Base-by-base conservation (phyloP, 2,329 filamentous ascomycete species). In the Fusarium sulawesiense region DNA sequence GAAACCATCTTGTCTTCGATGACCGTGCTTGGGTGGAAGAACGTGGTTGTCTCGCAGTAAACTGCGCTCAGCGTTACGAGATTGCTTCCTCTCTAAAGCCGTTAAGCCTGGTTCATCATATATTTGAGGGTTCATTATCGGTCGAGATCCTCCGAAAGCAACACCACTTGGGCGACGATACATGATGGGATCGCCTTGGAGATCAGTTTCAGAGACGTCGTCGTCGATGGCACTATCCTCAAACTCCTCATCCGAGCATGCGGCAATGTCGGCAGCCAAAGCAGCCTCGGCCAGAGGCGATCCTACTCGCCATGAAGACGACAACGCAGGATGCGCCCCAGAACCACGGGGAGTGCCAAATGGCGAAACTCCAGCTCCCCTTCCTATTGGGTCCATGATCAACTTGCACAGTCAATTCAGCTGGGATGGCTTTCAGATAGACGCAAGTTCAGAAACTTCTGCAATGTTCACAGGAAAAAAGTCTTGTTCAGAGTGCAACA, bases 121-220 rank as follows among this genome's bases (percentile, higher is more conserved):
- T 12, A 77, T 77, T 49, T 85, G 83, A 7, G 89, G 88, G 27
- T 93, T 86, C 62, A 97, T 85, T 7, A 91, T 87, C 6, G 91
- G 90, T 56, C 93, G 86, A 2, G 89, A 86, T 25, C 91, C 90
- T 14, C 91, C 92, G 64, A 88, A 92, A 30, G 91, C 90, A 45
- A 96, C 90, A 76, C 91, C 92, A 71, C 89, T 92, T 2, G 93
- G 93, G 47, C 93, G 88, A 58, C 92, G 89, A 81, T 96, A 97
- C 73, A 85, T 85, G 76, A 79, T 83, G 58, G 82, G 85, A n/a
- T 80, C 80, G 20, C 76, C 75, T 13, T 81, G 81, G 46, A 83
- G 76, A 51, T 82, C 77, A 54, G 77, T 71, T 7, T 79, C 80
- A 4, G 74, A 72, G 29, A 72, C 75, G 18, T 78, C 77, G 27